Base-by-base conservation (phyloP, 495 filamentous ascomycete species). In the Aspergillus nidulans region DNA sequence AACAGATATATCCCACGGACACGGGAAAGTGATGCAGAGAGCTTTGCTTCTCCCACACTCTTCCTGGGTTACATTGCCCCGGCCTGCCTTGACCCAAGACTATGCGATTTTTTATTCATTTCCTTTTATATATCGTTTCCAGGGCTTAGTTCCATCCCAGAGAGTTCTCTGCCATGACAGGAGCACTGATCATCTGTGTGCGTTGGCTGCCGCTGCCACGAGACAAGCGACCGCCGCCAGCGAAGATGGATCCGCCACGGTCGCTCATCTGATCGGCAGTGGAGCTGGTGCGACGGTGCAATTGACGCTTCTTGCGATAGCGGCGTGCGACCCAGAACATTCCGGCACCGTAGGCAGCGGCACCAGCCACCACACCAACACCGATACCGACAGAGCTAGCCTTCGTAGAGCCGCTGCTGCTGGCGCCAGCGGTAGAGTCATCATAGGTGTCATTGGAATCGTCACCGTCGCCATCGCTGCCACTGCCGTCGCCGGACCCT, bases 101-200 rank as follows among this genome's bases (percentile, higher is more conserved):
- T 19, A 24, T 40, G 49, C 42, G 30, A 20, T 40, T 58, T n/a
- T 53, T 28, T 24, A 21, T 30, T 52, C 18, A 26, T 40, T 49
- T 49, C 32, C 53, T 38, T 61, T 34, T 56, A 18, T 53, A 30
- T 59, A 51, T 61, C 56, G 25, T n/a, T 16, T 50, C 10, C 7
- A 19, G 36, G 15, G 34, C 73, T 82, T 82, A 98, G 76, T 96
- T 97, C 94, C 94, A 98, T 58, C 94, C 94, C 57, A 98, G 82
- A 49, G 91, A 96, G 77, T 98, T 98, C 78, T 96, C 94, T 39
- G 92, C 89, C 79, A 92, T 95, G 55, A 98, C 89, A 4, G 94
- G 94, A 46, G 86, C 86, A 67, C 81, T 86, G 65, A 88, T 90
- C 78, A 83, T 83, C 69, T 85, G 85, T 68, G 85, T 85, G 57